These are phyloP conservation scores for Diplogelasinospora grovesii DNA, from an alignment of 495 filamentous ascomycete species.

Conservation along the genomic window DNA sequence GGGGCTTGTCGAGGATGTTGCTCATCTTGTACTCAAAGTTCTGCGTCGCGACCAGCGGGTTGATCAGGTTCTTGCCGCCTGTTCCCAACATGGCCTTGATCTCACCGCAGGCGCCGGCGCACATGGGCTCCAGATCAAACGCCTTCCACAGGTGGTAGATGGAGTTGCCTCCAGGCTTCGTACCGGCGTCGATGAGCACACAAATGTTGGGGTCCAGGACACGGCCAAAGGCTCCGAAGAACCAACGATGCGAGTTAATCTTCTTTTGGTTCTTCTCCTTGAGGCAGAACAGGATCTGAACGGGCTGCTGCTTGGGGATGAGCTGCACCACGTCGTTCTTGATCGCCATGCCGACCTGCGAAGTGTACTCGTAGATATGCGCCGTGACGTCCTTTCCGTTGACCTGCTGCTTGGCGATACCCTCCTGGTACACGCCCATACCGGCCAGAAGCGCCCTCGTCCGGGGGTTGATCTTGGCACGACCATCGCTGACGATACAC, in stretches of 20 bases:
- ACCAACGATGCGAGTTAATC: slow-evolving; percentile 99
- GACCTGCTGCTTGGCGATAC: slow-evolving; percentile 97
- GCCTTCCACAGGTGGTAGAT: slow-evolving; percentile 99
- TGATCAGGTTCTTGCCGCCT: slow-evolving; percentile 83
- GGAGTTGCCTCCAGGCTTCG: slow-evolving; percentile 82
- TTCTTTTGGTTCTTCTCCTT: slow-evolving; percentile 99
- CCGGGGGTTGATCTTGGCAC: slow-evolving; percentile 93
- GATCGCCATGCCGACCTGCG: slow-evolving; percentile 78
- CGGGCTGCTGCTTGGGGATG: slow-evolving; percentile 68
- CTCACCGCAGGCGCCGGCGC: slow-evolving; percentile 94
- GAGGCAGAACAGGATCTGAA: slow-evolving; percentile 96
- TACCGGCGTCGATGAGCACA: slow-evolving; percentile 93
- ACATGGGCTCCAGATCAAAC: slow-evolving; percentile 96
- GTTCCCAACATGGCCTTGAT: slow-evolving; percentile 95
- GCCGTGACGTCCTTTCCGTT: slow-evolving; percentile 96
- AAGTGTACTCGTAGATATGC: slow-evolving; percentile 99
- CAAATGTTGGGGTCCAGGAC: slow-evolving; percentile 95
- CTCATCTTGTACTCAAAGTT: slow-evolving; percentile 99
- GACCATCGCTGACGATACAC: slow-evolving; percentile 95
- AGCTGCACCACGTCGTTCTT: slow-evolving; percentile 84
- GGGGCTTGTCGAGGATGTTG: slow-evolving; percentile 97
- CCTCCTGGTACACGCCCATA: slow-evolving; percentile 96
- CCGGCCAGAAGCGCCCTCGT: slow-evolving; percentile 85
- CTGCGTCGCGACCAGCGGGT: slow-evolving; percentile 91
- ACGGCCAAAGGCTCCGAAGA: slow-evolving; percentile 94